phyloP scores from a whole-genome alignment of 305 asterid genomes.

The Fraxinus floribunda region DNA sequence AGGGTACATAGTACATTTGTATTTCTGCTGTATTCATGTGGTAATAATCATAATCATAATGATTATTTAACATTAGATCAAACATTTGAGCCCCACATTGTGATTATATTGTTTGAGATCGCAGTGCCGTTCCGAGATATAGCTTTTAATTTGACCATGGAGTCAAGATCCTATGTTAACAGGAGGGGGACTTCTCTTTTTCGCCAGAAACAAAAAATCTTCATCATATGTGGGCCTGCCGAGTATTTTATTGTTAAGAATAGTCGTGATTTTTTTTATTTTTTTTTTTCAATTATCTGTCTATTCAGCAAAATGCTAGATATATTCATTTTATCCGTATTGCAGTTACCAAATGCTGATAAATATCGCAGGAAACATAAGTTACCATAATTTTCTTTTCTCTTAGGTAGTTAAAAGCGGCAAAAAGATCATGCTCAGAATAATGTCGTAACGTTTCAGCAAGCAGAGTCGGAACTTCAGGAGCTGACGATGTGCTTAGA shows the following conservation, averaged over 20 bases:
- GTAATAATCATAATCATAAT: neutral
- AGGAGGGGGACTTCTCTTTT: too few species aligned
- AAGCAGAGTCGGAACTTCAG: conserved; percentile 64
- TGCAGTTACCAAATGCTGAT: conserved; percentile 11
- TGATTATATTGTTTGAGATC: neutral
- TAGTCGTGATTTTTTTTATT: too few species aligned
- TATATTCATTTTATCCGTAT: conserved; percentile 4
- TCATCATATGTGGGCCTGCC: too few species aligned
- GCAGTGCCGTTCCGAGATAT: conserved; percentile 4
- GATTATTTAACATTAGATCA: conserved; percentile 4
- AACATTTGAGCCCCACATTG: neutral
- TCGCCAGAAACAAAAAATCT: too few species aligned
- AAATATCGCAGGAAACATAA: conserved; percentile 23
- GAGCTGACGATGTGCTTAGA: conserved; percentile 71
- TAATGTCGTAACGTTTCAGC: conserved; percentile 91
- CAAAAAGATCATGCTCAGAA: conserved; percentile 94
- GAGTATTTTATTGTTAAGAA: too few species aligned
- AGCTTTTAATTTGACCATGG: conserved; percentile 5
- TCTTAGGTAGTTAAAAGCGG: conserved; percentile 89
- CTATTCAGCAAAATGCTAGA: neutral
- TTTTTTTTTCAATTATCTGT: too few species aligned
- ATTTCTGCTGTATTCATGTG: neutral
- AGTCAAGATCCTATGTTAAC: neutral
- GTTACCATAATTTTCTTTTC: conserved; percentile 86
- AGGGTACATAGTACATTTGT: conserved; percentile 4